phyloP scores from a whole-genome alignment of 1,284 basidiomycete species.

The Cryptococcus wingfieldii region DNA sequence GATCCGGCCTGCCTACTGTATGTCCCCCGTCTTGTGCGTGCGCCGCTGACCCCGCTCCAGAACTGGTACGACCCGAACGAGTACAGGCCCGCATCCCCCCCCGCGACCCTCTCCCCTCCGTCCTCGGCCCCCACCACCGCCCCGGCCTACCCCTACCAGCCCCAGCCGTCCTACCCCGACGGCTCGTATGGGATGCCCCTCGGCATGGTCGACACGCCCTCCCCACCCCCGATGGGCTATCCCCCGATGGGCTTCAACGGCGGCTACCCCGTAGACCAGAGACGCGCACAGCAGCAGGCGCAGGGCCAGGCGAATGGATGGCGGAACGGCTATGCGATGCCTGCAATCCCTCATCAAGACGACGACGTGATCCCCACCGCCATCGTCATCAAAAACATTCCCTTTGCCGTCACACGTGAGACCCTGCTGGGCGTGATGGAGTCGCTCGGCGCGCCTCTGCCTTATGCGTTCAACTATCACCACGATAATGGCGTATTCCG shows the following conservation, averaged over 20 bases:
- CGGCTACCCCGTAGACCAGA: background rate
- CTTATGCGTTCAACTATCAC: constrained; percentile 99
- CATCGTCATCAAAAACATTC: constrained; percentile 99
- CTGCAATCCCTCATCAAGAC: constrained; percentile 23
- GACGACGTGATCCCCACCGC: constrained; percentile 98
- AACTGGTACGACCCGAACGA: constrained; percentile 41
- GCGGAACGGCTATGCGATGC: constrained; percentile 22
- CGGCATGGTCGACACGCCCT: constrained; percentile 36
- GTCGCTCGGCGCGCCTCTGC: constrained; percentile 88
- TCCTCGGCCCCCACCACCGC: constrained; percentile 34
- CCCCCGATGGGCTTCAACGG: constrained; percentile 1
- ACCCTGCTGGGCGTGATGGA: constrained; percentile 94
- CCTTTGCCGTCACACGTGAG: constrained; percentile 95
- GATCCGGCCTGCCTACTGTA: constrained; percentile 41
- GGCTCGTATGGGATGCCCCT: constrained; percentile 8
- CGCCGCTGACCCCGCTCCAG: constrained; percentile 13
- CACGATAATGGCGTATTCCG: constrained; percentile 95
- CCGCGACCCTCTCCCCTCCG: constrained; percentile 37
- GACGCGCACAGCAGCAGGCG: background rate
- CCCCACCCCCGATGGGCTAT: constrained; percentile 32
- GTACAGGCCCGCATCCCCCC: constrained; percentile 36
- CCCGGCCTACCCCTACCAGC: constrained; percentile 7
- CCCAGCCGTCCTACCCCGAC: constrained; percentile 12
- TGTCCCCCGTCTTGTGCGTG: no score
- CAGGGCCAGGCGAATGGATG: constrained; percentile 13